Base-by-base conservation (phyloP, 1,284 basidiomycete species). In the Pholiota adiposa region DNA sequence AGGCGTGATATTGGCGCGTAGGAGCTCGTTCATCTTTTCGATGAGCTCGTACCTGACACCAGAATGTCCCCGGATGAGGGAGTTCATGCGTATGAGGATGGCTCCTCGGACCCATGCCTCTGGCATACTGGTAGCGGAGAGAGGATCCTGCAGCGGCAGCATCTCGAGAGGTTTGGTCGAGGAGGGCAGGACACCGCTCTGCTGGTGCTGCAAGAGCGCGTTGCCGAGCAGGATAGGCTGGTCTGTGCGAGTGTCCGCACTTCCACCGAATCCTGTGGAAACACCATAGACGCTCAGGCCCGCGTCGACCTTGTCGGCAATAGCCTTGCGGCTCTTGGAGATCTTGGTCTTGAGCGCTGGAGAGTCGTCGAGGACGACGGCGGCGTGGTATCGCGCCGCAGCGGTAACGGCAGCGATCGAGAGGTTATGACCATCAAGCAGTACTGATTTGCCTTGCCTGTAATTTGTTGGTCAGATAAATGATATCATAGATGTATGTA, bases 31-130 rank as follows among this genome's bases (percentile, higher is more conserved):
- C 86, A 96, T 92, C 68, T 87, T 88, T 71, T 93, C 83, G 58
- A 96, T 84, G 38, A 96, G 83, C 64, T 89, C 86, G 83, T 88
- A 89, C 44, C 93, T 84, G 8, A 96, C 88, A 49, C 91, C 94
- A 34, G 91, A 94, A 75, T 96, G 94, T 0, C 92, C 93, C n/a
- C 93, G 86, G 56, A 93, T 85, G 54, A 94, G 84, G 1, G 91
- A 93, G 76, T 95, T 96, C 79, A 93, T 89, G 65, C 94, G 89
- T 63, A 96, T 83, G 8, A 94, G 77, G 66, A 96, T 93, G 1
- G 94, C 93, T 14, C 90, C 94, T 52, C 93, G 87, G n/a, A 94
- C 93, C 90, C 93, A 95, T 6, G 92, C 78, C 63, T 92, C 88
- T n/a, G 94, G 94, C 90, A 95, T 93, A 62, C 82, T 86, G 51